Evolutionary conservation across 176 grass and related monocot species (phyloP).

Genomic region (Phyllostachys edulis): DNA sequence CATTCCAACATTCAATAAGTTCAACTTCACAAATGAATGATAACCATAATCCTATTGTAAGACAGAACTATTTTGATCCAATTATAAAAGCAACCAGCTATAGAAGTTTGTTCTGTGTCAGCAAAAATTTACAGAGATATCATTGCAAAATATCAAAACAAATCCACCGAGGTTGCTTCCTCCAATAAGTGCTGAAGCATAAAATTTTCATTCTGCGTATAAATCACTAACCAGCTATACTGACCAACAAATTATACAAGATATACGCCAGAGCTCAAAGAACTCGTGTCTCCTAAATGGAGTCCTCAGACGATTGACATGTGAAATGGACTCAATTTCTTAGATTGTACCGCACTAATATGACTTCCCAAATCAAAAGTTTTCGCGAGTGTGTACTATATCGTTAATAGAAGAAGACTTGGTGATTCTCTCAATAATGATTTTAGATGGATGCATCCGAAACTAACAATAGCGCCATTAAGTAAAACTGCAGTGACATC

Average conservation of each 20-base stretch:
- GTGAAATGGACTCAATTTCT: background rate
- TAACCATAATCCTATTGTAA: background rate
- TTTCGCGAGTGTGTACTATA: background rate
- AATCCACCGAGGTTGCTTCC: background rate
- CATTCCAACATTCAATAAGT: background rate
- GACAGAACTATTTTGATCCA: background rate
- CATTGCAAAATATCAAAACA: background rate
- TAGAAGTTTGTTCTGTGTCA: background rate
- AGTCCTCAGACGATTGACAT: background rate
- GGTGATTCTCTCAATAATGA: background rate
- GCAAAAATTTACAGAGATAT: background rate
- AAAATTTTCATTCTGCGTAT: background rate
- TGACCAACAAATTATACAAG: background rate
- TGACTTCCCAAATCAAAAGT: background rate
- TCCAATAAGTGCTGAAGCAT: background rate
- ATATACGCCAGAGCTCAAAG: background rate
- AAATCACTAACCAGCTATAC: background rate
- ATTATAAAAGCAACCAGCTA: background rate
- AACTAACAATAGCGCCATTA: constrained; percentile 8
- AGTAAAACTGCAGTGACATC: constrained; percentile 1
- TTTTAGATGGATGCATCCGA: background rate
- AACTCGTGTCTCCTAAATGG: background rate
- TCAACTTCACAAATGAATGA: background rate
- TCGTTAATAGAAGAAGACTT: background rate
- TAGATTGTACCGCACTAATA: background rate